phyloP scores from a whole-genome alignment of 75 land plant genomes.

The Pinus tabuliformis region DNA sequence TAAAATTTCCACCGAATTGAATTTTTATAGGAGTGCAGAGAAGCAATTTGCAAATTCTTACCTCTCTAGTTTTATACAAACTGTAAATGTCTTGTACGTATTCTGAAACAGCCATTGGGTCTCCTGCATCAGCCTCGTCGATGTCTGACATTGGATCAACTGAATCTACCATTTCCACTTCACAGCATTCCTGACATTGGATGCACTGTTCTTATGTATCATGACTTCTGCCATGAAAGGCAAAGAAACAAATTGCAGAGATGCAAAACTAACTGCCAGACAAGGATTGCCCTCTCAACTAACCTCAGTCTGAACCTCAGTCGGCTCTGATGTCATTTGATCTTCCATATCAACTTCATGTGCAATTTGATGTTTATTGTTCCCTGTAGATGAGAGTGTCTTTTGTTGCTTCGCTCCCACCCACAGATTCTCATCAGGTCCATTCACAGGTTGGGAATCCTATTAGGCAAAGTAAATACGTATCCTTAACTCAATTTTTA shows the following conservation, averaged over 20 bases:
- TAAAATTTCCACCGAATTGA: neutral
- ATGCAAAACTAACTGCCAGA: too few species aligned
- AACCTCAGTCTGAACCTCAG: neutral
- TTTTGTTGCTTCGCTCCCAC: neutral
- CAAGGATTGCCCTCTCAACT: neutral
- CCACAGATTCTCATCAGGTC: neutral
- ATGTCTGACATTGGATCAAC: constrained; percentile 37
- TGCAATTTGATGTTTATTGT: neutral
- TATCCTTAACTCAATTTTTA: neutral
- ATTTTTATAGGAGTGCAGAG: too few species aligned
- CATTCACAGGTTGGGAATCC: neutral
- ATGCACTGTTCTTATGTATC: neutral
- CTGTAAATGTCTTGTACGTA: constrained; percentile 77
- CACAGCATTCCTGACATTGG: constrained; percentile 10
- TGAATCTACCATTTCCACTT: constrained; percentile 60
- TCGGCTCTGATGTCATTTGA: too few species aligned
- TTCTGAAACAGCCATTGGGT: constrained; percentile 74
- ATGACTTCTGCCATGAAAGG: neutral
- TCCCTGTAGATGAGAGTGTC: neutral
- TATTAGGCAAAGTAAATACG: neutral
- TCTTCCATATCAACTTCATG: constrained; percentile 9
- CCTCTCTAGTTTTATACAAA: constrained; percentile 67
- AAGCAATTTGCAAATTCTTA: constrained; percentile 10
- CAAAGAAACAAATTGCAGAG: neutral
- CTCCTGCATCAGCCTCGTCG: constrained; percentile 53